Percentiles rank a stretch among this genome's conserved stretches.
Conservation (phyloP, 257 asterid species). For the Penstemon eatonii region DNA sequence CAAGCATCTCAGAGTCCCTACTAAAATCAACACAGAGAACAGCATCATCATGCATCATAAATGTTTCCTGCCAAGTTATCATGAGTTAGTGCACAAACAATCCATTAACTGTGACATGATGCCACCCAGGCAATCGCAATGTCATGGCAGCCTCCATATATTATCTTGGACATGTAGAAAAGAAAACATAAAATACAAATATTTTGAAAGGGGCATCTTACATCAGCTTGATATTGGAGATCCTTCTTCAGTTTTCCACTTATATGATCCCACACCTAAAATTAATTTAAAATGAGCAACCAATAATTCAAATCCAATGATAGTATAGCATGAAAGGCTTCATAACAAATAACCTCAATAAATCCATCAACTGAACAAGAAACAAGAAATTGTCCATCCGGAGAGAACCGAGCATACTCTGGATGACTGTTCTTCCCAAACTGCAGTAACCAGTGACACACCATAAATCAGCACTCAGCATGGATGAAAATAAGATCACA, state of each 20-base stretch:
- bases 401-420: constrained; percentile 87
- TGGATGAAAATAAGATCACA: constrained; percentile 10
- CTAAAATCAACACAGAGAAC: constrained; percentile 95
- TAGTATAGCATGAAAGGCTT: constrained; percentile 22
- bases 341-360: constrained; percentile 60
- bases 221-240: constrained; percentile 98
- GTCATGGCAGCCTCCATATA: neutral
- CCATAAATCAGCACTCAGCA: constrained; percentile 15
- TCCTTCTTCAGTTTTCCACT: constrained; percentile 97
- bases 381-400: constrained; percentile 98
- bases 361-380: constrained; percentile 96
- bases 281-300: constrained; percentile 33
- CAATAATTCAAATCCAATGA: constrained; percentile 16
- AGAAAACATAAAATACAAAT: neutral
- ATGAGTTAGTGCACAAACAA: constrained; percentile 26
- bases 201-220: constrained; percentile 37
- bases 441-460: constrained; percentile 48
- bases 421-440: constrained; percentile 96
- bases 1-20: constrained; percentile 97
- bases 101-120: neutral
- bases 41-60: constrained; percentile 98
- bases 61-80: constrained; percentile 70
- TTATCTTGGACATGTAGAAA: constrained; percentile 14
- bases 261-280: constrained; percentile 94
- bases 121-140: constrained; percentile 14